Conservation (phyloP, 208 protist species). For the Trypanosoma caninum region DNA sequence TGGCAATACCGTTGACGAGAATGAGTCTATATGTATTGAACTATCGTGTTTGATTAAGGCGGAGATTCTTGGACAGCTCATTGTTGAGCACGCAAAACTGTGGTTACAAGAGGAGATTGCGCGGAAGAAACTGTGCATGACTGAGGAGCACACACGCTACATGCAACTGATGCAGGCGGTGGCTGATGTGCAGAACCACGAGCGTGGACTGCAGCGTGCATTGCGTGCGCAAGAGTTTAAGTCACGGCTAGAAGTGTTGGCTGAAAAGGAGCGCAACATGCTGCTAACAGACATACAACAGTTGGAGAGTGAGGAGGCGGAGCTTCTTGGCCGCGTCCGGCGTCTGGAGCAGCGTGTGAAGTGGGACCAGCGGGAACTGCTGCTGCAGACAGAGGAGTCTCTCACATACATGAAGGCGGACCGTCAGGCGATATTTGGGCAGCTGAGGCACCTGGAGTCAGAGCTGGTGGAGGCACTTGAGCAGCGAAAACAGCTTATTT, state of each 20-base stretch:
- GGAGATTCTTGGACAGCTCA: conserved; percentile 6
- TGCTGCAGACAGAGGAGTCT: conserved; percentile 5
- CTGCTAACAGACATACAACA: neutral
- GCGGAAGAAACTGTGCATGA: neutral
- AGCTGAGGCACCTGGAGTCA: conserved; percentile 2
- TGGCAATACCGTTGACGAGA: neutral
- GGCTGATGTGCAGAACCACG: neutral
- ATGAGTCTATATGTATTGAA: neutral
- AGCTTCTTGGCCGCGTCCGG: neutral
- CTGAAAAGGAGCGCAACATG: conserved; percentile 1
- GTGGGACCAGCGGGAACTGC: conserved; percentile 1
- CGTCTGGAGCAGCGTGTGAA: neutral
- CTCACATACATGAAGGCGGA: conserved; percentile 2
- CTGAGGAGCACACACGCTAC: conserved; percentile 8
- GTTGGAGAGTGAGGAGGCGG: conserved; percentile 3
- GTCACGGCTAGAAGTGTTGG: neutral
- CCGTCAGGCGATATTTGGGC: conserved; percentile 7
- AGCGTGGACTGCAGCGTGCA: neutral
- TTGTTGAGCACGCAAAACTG: conserved; percentile 3
- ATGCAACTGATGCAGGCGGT: neutral
- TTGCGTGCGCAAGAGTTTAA: neutral
- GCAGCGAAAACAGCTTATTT: neutral
- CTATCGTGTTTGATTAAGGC: neutral
- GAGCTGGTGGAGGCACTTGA: conserved; percentile 2
- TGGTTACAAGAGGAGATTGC: conserved; percentile 5